Evolutionary conservation across 2,329 filamentous ascomycete species (phyloP).

Genomic region (Alternaria conjuncta): DNA sequence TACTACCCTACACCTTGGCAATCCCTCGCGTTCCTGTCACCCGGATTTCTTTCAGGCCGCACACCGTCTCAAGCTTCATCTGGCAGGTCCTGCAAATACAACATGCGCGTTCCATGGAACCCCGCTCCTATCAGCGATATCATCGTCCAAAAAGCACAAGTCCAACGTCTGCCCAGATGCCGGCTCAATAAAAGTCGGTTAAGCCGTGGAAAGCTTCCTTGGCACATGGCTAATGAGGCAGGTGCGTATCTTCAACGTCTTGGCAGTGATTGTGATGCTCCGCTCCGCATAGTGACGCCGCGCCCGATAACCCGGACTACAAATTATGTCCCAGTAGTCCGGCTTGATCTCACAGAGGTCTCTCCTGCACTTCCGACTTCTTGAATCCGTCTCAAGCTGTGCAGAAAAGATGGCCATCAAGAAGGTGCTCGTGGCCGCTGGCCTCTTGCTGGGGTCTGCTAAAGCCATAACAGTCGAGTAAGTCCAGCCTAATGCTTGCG

Average conservation of each 20-base stretch:
- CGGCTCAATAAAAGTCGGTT: conserved; percentile 24
- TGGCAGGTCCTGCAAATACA: conserved; percentile 28
- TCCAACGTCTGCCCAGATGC: conserved; percentile 16
- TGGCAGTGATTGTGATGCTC: conserved; percentile 23
- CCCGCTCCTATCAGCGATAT: conserved; percentile 24
- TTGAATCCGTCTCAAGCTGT: not conserved
- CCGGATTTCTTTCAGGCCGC: conserved; percentile 1
- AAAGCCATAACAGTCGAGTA: conserved; percentile 38
- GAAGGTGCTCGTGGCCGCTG: conserved; percentile 28
- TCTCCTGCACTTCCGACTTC: conserved; percentile 10
- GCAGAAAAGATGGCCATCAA: conserved; percentile 36
- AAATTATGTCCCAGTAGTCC: conserved; percentile 25
- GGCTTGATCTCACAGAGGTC: not conserved
- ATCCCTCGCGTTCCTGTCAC: conserved; percentile 15
- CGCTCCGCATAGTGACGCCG: conserved; percentile 16
- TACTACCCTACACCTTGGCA: conserved; percentile 2
- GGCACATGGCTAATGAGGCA: conserved; percentile 26
- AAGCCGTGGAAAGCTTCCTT: conserved; percentile 34
- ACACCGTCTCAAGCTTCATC: conserved; percentile 16
- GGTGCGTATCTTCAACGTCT: conserved; percentile 17
- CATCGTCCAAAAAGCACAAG: conserved; percentile 20
- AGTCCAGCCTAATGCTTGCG: not conserved
- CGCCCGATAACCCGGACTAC: conserved; percentile 13
- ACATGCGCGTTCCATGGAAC: conserved; percentile 14
- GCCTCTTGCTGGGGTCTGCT: conserved; percentile 34